Base-by-base conservation (phyloP, 1,139 yeast species). In the Candida pseudocylindracea region DNA sequence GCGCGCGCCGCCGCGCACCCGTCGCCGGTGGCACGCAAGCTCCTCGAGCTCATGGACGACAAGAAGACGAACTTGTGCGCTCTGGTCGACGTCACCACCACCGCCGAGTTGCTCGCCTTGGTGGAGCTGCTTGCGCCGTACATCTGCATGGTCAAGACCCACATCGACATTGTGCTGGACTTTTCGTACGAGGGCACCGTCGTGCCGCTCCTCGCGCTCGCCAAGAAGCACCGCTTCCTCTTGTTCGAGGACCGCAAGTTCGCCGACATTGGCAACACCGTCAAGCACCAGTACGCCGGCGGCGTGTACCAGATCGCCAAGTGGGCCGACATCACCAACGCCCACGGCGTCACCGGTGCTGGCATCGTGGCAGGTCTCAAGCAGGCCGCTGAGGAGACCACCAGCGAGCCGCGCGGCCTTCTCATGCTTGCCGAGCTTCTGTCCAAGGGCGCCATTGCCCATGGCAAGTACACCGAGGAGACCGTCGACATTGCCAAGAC, bases 201-300 rank as follows among this genome's bases (percentile, higher is more conserved):
- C 26, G 51, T 52, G 9, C 96, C 95, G 4, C 56, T 91, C 40
- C 52, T 75, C 38, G 37, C 26, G 31, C 41, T 40, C 27, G 35
- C 43, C 29, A 37, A 39, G 32, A 40, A 39, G 31, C 39, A 40
- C 36, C 36, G 34, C n/a, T 40, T 40, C 32, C 34, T 40, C 40
- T 36, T 40, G 24, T 40, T 40, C 32, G 43, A 40, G 32, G 43
- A 40, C 36, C 68, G 99, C 41, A 91, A 91, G 57, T 91, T 91
- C 54, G 98, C 98, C 26, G 99, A 91, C 52, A 91, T 91, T 45
- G 99, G 99, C n/a, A 81, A 83, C 46, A 91, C 98, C 1, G 98
- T 88, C 33, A 85, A 85, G 54, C 66, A 80, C 30, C 99, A 91
- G 54, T 91, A 88, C 53, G 59, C 75, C 30, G 80, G 92, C 30